Base-by-base conservation (phyloP, 495 filamentous ascomycete species). In the Penicillium argentinense region DNA sequence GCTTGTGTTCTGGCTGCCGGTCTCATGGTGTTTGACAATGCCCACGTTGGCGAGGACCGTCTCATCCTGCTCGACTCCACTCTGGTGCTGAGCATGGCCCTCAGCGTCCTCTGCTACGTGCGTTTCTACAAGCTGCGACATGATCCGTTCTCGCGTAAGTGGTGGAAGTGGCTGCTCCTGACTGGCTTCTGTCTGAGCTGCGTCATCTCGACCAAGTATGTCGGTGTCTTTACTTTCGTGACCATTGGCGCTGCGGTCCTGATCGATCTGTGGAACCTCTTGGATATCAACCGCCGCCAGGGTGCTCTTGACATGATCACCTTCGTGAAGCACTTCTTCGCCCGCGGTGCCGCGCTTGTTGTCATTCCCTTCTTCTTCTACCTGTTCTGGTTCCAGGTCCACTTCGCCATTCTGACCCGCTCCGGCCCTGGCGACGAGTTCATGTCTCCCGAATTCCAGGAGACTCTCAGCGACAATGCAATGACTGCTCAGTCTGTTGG, bases 331-430 rank as follows among this genome's bases (percentile, higher is more conserved):
- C 93, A 98, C 65, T 92, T 98, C 60, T 79, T 72, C 7, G 93
- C 93, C 55, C 88, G 93, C 22, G 77, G 81, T 12, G 74, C 93
- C 54, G 90, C 84, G 7, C 75, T 98, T 27, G 88, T 97, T 54
- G 57, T 95, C 32, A 79, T 97, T 39, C 93, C 93, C 26, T 96
- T 97, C 80, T 78, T 97, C 55, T 93, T 97, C 69, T 98, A 97
- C 66, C 79, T 98, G 22, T 98, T 98, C 77, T 98, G 95, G 95
- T 98, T 98, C 83, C 93, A 97, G 75, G 91, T 97, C 23, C 93
- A 98, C 69, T 97, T 98, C 64, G 77, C 89, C 18, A 88, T 98
- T 57, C 76, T 98, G 42, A 86, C 74, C 29, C 80, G 85, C 39
- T 97, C 91, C 26, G 93, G 93, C 23, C 93, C 93, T 33, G 93